phyloP scores from a whole-genome alignment of 192 early-diverging fungal species.

The Entrophospora sp. region DNA sequence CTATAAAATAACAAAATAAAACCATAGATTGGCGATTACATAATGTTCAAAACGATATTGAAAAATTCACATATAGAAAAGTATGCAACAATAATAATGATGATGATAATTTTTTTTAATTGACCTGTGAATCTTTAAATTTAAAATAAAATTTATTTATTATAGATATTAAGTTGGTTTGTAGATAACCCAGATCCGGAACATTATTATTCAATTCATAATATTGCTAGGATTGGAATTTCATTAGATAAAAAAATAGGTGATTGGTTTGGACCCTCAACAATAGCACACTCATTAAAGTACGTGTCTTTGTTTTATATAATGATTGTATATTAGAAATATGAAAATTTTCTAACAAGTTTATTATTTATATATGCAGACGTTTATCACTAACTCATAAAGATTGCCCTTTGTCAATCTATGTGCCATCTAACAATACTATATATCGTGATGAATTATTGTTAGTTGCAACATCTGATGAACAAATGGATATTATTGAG shows the following conservation, averaged over 20 bases:
- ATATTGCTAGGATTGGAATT: constrained; percentile 27
- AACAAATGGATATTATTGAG: neutral
- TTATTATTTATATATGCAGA: constrained; percentile 7
- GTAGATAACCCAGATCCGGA: constrained; percentile 33
- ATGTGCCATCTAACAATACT: constrained; percentile 24
- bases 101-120: neutral
- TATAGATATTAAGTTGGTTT: constrained; percentile 30
- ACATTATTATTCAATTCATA: constrained; percentile 36
- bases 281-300: constrained; percentile 32
- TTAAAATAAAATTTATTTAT: neutral
- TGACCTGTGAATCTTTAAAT: neutral
- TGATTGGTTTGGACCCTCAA: constrained; percentile 38
- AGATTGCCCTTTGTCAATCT: constrained; percentile 26
- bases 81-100: too few species aligned
- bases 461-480: neutral
- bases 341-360: neutral
- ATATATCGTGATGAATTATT: constrained; percentile 19
- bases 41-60: constrained; percentile 1
- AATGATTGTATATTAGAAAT: neutral
- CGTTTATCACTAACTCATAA: constrained; percentile 25
- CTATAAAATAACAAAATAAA: neutral
- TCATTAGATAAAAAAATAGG: constrained; percentile 33
- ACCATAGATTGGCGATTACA: constrained; percentile 25
- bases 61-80: constrained; percentile 18
- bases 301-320: constrained; percentile 9